phyloP scores from a whole-genome alignment of 225 moss, liverwort and hornwort genomes.

The Asterella californica region DNA sequence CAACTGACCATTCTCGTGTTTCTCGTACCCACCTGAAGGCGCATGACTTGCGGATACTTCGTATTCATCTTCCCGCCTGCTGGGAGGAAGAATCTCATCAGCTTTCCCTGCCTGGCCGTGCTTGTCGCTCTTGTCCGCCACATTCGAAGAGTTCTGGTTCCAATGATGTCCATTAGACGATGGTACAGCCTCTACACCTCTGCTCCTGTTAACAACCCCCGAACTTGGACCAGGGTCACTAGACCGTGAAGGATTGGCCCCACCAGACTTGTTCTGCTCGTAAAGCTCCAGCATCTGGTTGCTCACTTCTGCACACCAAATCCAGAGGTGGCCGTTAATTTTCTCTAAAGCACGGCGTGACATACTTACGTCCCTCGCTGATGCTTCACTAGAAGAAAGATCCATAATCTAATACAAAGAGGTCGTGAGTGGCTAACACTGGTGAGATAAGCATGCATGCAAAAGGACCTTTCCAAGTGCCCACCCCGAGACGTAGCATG shows the following conservation, averaged over 20 bases:
- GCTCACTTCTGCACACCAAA: constrained; percentile 74
- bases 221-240: constrained; percentile 65
- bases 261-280: constrained; percentile 80
- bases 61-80: constrained; percentile 67
- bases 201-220: constrained; percentile 47
- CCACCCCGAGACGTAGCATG: neutral
- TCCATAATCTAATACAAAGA: neutral
- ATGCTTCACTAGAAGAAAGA: neutral
- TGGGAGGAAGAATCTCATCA: constrained; percentile 51
- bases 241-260: constrained; percentile 39
- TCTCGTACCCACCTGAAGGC: constrained; percentile 51
- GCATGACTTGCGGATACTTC: constrained; percentile 50
- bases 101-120: constrained; percentile 37
- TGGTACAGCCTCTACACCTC: constrained; percentile 44
- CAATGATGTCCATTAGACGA: constrained; percentile 66
- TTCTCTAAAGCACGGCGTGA: neutral
- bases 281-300: constrained; percentile 97
- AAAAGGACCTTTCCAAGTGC: neutral
- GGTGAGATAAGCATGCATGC: neutral
- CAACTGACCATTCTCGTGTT: constrained; percentile 53
- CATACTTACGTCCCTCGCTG: too few relatives aligned
- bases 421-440: neutral
- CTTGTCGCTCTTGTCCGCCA: constrained; percentile 39
- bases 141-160: constrained; percentile 39
- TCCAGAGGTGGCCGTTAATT: neutral